phyloP scores from a whole-genome alignment of 2,329 filamentous ascomycete species.

The Apiospora arundinis region DNA sequence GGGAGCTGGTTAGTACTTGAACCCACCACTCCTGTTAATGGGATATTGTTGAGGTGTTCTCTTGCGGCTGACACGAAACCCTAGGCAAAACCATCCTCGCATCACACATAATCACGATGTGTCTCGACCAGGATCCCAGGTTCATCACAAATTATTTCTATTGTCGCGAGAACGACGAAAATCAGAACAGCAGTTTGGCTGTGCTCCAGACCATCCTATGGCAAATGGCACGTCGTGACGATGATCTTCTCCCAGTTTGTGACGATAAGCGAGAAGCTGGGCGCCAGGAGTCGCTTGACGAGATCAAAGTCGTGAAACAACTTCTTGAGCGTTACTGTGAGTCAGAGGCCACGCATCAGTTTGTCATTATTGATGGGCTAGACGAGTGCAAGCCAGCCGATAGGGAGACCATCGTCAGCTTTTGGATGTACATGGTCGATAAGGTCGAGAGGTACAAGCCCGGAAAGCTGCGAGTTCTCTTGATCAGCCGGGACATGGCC shows the following conservation, averaged over 20 bases:
- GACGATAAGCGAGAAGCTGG: background rate
- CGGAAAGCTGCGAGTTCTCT: constrained; percentile 37
- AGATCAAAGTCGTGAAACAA: background rate
- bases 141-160: background rate
- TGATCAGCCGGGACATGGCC: constrained; percentile 40
- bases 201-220: background rate
- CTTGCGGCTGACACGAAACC: background rate
- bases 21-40: background rate
- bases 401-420: constrained; percentile 36
- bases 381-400: constrained; percentile 47
- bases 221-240: background rate
- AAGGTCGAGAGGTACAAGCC: constrained; percentile 22
- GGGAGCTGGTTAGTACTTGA: constrained; percentile 1
- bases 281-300: background rate
- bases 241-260: background rate
- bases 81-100: background rate
- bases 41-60: background rate
- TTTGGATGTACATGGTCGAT: constrained; percentile 31
- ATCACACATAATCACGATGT: background rate
- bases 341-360: constrained; percentile 30
- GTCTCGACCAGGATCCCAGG: background rate
- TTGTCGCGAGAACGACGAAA: background rate
- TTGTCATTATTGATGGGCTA: constrained; percentile 52
- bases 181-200: background rate
- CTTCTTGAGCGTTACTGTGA: constrained; percentile 22